Conservation (phyloP, 1,284 basidiomycete species). For the Vanrija humicola region DNA sequence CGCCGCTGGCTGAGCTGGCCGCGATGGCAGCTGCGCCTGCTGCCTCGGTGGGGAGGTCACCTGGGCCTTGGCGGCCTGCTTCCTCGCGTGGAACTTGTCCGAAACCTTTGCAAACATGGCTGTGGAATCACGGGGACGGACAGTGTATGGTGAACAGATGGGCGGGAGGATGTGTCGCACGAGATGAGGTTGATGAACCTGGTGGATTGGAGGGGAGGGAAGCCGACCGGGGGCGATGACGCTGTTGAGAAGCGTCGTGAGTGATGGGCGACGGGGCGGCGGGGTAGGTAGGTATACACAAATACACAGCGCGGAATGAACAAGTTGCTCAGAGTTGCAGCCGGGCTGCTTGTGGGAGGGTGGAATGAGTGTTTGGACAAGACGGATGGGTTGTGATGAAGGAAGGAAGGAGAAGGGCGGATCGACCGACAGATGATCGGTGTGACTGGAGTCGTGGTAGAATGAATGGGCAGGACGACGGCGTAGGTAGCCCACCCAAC, state of each 20-base stretch:
- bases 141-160: background rate
- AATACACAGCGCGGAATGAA: too few species aligned
- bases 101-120: constrained; percentile 45
- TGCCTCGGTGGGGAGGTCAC: constrained; percentile 5
- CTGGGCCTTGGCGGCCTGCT: constrained; percentile 28
- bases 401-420: too few species aligned
- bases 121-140: background rate
- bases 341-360: too few species aligned
- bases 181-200: background rate
- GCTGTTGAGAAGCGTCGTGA: background rate
- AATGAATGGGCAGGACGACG: too few species aligned
- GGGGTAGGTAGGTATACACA: too few species aligned
- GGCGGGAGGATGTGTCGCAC: background rate
- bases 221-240: background rate
- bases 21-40: background rate
- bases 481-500: too few species aligned
- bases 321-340: too few species aligned
- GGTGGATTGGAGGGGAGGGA: background rate
- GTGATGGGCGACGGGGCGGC: too few species aligned
- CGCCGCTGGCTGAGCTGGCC: background rate
- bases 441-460: too few species aligned
- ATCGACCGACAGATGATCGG: too few species aligned
- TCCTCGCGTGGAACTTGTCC: constrained; percentile 43
- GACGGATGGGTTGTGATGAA: too few species aligned
- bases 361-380: too few species aligned